Conservation (phyloP, 768 basidiomycete species). For the Mycena polygramma region DNA sequence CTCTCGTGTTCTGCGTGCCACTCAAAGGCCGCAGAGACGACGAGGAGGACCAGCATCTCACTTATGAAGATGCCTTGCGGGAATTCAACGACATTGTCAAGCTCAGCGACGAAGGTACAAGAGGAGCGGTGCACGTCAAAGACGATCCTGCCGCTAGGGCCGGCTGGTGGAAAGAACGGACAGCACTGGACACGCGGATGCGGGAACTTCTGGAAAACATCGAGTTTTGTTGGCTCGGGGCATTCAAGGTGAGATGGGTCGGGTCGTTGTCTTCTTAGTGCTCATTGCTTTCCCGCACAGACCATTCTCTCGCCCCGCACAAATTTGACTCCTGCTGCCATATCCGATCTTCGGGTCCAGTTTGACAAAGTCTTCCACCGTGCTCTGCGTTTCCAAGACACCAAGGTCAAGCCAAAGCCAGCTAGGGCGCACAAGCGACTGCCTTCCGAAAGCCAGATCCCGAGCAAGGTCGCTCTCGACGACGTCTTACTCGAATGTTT, state of each 20-base stretch:
- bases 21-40: conserved; percentile 86
- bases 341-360: conserved; percentile 71
- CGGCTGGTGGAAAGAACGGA: conserved; percentile 90
- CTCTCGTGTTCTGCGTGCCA: conserved; percentile 91
- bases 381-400: conserved; percentile 71
- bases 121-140: conserved; percentile 78
- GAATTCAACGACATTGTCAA: conserved; percentile 87
- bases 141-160: conserved; percentile 74
- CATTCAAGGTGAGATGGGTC: conserved; percentile 83
- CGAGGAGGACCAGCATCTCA: conserved; percentile 78
- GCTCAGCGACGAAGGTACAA: conserved; percentile 83
- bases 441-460: conserved; percentile 48
- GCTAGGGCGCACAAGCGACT: conserved; percentile 49
- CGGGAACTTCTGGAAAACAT: conserved; percentile 83
- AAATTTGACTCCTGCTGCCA: conserved; percentile 56
- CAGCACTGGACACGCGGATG: conserved; percentile 81
- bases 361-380: conserved; percentile 85
- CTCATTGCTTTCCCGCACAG: conserved; percentile 48
- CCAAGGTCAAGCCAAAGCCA: conserved; percentile 62
- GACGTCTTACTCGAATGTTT: conserved; percentile 88
- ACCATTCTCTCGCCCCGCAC: conserved; percentile 71
- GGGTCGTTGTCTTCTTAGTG: conserved; percentile 9
- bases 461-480: conserved; percentile 70
- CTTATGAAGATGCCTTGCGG: conserved; percentile 76
- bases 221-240: conserved; percentile 97